Conservation (phyloP, 2,329 filamentous ascomycete genomes). For the Fusarium humuli region DNA sequence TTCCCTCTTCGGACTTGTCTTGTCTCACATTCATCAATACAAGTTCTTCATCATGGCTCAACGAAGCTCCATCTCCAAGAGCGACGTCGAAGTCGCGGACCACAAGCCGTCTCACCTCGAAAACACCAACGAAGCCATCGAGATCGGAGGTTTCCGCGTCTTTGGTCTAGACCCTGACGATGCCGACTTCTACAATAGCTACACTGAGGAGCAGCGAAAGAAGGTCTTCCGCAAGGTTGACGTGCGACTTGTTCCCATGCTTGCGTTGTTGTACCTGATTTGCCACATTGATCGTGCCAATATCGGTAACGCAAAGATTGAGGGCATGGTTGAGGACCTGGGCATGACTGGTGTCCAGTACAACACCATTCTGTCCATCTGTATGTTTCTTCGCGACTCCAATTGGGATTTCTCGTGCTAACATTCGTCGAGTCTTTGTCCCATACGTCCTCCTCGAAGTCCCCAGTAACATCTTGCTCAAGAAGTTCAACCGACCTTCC, state of each 20-base stretch:
- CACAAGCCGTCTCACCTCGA: conserved; percentile 34
- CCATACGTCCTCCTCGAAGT: conserved; percentile 44
- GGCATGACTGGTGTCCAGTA: conserved; percentile 69
- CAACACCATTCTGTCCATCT: conserved; percentile 66
- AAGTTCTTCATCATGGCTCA: conserved; percentile 27
- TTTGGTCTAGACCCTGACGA: conserved; percentile 39
- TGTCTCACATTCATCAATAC: neutral
- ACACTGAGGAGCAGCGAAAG: conserved; percentile 39
- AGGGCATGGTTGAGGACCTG: conserved; percentile 51
- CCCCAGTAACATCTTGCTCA: conserved; percentile 46
- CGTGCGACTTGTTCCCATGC: conserved; percentile 54
- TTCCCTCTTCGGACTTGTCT: neutral
- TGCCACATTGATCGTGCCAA: conserved; percentile 69
- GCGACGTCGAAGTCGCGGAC: conserved; percentile 33
- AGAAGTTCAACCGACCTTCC: conserved; percentile 43
- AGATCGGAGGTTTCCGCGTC: conserved; percentile 39
- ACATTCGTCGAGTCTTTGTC: conserved; percentile 32
- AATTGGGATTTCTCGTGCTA: fast-evolving
- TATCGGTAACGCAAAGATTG: conserved; percentile 63
- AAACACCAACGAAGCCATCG: conserved; percentile 30
- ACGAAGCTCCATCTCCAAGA: conserved; percentile 42
- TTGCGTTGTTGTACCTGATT: conserved; percentile 68
- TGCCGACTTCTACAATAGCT: conserved; percentile 42
- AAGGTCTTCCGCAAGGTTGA: conserved; percentile 49
- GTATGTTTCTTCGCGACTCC: conserved; percentile 66